Evolutionary conservation across 257 asterid genomes (phyloP), one percentile per base, ranked within the genome.

Genomic region (Echites panduratus): DNA sequence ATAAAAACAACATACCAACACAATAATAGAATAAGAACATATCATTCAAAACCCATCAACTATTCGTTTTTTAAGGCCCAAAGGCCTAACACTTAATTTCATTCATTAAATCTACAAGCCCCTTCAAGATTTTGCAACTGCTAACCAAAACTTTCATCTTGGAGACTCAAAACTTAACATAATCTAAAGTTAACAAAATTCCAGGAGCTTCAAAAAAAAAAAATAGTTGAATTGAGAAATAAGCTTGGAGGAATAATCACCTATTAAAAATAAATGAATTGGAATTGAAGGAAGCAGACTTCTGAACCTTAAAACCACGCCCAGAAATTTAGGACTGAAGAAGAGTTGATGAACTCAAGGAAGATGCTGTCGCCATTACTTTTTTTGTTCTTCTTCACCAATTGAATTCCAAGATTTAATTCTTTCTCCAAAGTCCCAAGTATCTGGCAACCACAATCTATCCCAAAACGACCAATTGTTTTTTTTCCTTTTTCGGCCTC

Each of bases 301-400:
- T 89, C 52, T 81, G 92, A 75, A 80, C 82, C 52, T 79, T 78
- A 67, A 84, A 26, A 70, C 82, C 84, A 76, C 86, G 71, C 63
- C 80, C 76, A 77, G 53, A 68, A 66, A 84, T 77, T 58, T 79
- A 82, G 70, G 99, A 89, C 80, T 86, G 97, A 76, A 87, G 66
- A 66, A 87, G 71, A 82, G 99, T 70, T 20, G 96, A 87, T 26
- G 98, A 89, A 71, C 95, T 89, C 89, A 95, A 72, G 80, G 92
- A 83, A 88, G 97, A 87, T 76, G 93, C 86, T 67, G 85, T 80
- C 38, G 95, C 95, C 96, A 89, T 87, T 48, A 59, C 14, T 32
- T 64, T 22, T 3, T 17, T 27, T 35, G 0, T 14, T 61, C n/a
- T 53, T 35, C 27, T 27, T 49, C 45, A 5, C 9, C 14, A 5